phyloP scores from a whole-genome alignment of 2,329 filamentous ascomycete species.

The Taxawa tesnikishii region DNA sequence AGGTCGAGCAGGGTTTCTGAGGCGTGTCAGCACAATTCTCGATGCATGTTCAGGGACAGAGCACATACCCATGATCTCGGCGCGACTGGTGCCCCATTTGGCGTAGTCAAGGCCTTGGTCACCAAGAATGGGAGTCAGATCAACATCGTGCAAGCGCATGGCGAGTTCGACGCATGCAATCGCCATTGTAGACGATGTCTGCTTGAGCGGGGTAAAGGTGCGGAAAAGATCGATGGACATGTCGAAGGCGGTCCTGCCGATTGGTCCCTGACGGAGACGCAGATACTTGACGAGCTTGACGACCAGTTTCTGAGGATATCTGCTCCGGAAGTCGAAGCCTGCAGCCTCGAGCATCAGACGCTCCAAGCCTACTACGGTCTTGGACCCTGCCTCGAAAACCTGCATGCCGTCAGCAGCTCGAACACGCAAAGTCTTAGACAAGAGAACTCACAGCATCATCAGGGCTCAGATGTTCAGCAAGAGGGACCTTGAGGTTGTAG shows the following conservation, averaged over 20 bases:
- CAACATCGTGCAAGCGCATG: constrained; percentile 50
- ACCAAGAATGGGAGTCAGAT: constrained; percentile 34
- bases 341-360: constrained; percentile 85
- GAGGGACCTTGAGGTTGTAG: constrained; percentile 65
- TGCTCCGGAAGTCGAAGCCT: constrained; percentile 84
- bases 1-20: constrained; percentile 78
- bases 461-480: constrained; percentile 52
- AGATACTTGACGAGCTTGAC: constrained; percentile 50
- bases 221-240: constrained; percentile 85
- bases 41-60: no score
- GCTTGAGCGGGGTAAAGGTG: constrained; percentile 85
- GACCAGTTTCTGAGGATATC: constrained; percentile 74
- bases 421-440: background rate
- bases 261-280: constrained; percentile 17
- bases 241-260: constrained; percentile 61
- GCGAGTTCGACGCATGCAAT: constrained; percentile 74
- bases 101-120: constrained; percentile 34
- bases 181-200: constrained; percentile 74
- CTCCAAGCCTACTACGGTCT: constrained; percentile 79
- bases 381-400: constrained; percentile 69
- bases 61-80: constrained; percentile 28
- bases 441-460: constrained; percentile 60
- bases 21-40: constrained; percentile 37
- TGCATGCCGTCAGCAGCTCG: constrained; percentile 22
- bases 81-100: constrained; percentile 30